Evolutionary conservation across 2,329 filamentous ascomycete species (phyloP).

Genomic region (Neophaeococcomyces aloes): DNA sequence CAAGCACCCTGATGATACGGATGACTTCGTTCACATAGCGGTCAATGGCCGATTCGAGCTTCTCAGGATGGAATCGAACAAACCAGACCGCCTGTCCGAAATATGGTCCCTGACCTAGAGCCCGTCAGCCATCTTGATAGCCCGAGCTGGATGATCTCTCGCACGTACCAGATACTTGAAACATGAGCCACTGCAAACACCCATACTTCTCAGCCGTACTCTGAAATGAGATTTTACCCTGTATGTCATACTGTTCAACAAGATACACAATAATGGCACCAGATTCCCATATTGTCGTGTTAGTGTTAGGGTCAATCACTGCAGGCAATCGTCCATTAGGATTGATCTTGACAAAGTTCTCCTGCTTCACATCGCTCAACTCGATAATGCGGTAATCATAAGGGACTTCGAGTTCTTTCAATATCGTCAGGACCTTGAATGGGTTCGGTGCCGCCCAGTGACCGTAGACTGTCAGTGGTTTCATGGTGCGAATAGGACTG

Average conservation of each 20-base stretch:
- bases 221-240: constrained; percentile 28
- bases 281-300: constrained; percentile 31
- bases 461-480: too few relatives aligned
- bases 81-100: constrained; percentile 36
- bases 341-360: constrained; percentile 18
- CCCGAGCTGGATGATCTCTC: constrained; percentile 19
- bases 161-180: too few relatives aligned
- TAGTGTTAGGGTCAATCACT: constrained; percentile 28
- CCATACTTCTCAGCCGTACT: constrained; percentile 28
- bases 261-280: constrained; percentile 36
- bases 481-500: too few relatives aligned
- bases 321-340: constrained; percentile 27
- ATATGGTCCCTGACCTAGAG: constrained; percentile 39
- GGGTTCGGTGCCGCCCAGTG: too few relatives aligned
- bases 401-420: constrained; percentile 31
- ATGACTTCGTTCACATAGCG: constrained; percentile 40
- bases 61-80: constrained; percentile 29
- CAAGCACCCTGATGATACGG: constrained; percentile 37
- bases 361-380: constrained; percentile 24
- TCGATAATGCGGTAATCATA: constrained; percentile 35
- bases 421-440: too few relatives aligned
- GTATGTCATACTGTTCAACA: constrained; percentile 34
- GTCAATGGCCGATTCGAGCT: constrained; percentile 35
- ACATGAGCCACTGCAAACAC: constrained; percentile 29
- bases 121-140: constrained; percentile 14